Conservation (phyloP, 2,329 filamentous ascomycete species). For the Monosporascus sp. region DNA sequence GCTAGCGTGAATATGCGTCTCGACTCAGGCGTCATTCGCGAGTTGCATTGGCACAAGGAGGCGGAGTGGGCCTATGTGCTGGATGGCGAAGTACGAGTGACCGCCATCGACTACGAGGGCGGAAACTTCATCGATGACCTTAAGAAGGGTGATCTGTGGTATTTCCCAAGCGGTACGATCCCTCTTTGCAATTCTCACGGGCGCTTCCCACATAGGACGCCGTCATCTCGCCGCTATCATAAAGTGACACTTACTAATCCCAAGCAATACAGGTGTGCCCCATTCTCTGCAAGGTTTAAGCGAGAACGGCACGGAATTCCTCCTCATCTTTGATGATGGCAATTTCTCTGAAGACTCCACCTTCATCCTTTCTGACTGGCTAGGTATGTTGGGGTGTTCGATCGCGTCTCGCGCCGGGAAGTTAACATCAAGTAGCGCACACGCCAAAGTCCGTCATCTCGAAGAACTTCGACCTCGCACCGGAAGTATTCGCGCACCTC, state of each 20-base stretch:
- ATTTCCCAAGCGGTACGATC: slow-evolving; percentile 62
- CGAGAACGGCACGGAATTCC: slow-evolving; percentile 59
- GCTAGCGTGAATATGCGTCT: slow-evolving; percentile 76
- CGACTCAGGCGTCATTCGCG: slow-evolving; percentile 65
- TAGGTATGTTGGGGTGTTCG: slow-evolving; percentile 38
- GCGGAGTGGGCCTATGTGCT: slow-evolving; percentile 75
- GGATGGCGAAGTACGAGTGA: slow-evolving; percentile 64
- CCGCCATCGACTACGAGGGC: slow-evolving; percentile 68
- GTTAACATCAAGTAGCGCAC: slow-evolving; percentile 42
- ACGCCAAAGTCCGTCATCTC: slow-evolving; percentile 66
- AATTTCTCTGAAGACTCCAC: slow-evolving; percentile 58
- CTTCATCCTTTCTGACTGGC: slow-evolving; percentile 69
- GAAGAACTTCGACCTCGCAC: slow-evolving; percentile 70
- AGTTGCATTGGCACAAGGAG: slow-evolving; percentile 77
- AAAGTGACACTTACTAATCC: neutral
- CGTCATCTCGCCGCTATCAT: no score
- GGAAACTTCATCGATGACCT: slow-evolving; percentile 74
- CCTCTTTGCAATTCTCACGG: neutral
- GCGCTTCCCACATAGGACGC: no score
- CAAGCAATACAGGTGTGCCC: slow-evolving; percentile 40
- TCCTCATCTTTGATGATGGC: slow-evolving; percentile 44
- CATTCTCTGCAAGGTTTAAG: slow-evolving; percentile 71
- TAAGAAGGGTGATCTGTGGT: slow-evolving; percentile 73
- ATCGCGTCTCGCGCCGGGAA: neutral
- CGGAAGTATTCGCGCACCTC: slow-evolving; percentile 64